Evolutionary conservation across 163 green algal genomes (phyloP).

Genomic region (Scenedesmus sp.): DNA sequence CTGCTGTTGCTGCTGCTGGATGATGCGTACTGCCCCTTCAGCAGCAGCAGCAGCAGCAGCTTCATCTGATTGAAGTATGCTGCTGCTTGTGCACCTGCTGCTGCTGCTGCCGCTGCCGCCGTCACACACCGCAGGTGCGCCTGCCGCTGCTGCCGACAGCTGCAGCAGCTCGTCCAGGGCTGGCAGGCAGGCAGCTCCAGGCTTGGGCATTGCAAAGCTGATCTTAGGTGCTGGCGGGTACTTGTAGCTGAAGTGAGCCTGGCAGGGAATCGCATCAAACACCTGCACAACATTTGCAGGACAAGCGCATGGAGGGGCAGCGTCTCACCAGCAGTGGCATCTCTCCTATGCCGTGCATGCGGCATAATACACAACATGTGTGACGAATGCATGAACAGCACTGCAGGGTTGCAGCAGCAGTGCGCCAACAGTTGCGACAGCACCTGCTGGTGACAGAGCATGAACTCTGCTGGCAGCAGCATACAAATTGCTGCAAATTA

Average conservation of each 20-base stretch:
- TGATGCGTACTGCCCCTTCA: too few species aligned
- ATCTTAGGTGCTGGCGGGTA: constrained; percentile 15
- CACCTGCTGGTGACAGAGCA: too few species aligned
- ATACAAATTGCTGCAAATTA: not conserved
- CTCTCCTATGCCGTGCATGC: too few species aligned
- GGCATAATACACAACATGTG: too few species aligned
- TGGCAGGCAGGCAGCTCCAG: not conserved
- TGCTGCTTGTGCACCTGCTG: too few species aligned
- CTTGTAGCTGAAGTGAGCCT: constrained; percentile 37
- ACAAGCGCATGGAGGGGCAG: not conserved
- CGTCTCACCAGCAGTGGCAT: not conserved
- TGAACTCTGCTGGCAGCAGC: not conserved
- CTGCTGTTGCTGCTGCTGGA: constrained; percentile 2
- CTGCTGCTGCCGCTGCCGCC: not conserved
- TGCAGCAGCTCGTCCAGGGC: constrained; percentile 25
- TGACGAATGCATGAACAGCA: too few species aligned
- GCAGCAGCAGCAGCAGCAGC: not conserved
- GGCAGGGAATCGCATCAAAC: constrained; percentile 10
- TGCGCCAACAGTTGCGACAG: too few species aligned
- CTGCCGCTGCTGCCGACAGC: constrained; percentile 23
- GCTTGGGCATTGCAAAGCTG: constrained; percentile 31
- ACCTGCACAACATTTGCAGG: constrained; percentile 10
- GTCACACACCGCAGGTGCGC: not conserved
- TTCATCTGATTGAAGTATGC: not conserved
- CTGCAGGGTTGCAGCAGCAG: too few species aligned